These are phyloP conservation scores for Apophysomyces elegans DNA, from an alignment of 371 early-diverging fungal genomes.

Conservation along the genomic window DNA sequence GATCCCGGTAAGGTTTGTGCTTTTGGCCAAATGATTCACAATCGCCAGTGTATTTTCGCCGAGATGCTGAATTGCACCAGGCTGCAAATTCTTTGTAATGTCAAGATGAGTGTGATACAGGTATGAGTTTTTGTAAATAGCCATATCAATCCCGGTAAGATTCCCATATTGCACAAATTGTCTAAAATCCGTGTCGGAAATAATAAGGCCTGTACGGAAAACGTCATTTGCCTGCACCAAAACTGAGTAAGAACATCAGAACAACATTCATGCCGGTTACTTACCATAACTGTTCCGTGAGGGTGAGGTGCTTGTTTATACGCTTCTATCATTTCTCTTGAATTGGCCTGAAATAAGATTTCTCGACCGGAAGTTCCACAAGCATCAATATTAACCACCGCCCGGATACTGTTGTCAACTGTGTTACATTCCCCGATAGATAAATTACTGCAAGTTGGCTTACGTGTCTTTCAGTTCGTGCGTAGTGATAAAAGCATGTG, in stretches of 20 bases:
- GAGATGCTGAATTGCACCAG: slow-evolving; percentile 74
- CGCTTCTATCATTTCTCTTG: slow-evolving; percentile 71
- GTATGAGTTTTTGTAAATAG: slow-evolving; percentile 73
- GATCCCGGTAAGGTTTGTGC: slow-evolving; percentile 51
- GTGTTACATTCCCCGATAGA: background rate
- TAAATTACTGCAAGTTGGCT: slow-evolving; percentile 9
- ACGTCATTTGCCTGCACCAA: slow-evolving; percentile 70
- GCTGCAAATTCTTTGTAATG: slow-evolving; percentile 56
- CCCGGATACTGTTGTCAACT: slow-evolving; percentile 48
- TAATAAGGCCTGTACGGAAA: slow-evolving; percentile 74
- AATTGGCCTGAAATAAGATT: slow-evolving; percentile 79
- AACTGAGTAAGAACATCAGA: background rate
- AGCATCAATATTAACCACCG: slow-evolving; percentile 77
- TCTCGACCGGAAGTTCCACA: slow-evolving; percentile 75
- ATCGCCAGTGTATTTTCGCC: slow-evolving; percentile 72
- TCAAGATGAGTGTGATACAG: slow-evolving; percentile 80
- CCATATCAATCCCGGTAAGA: slow-evolving; percentile 73
- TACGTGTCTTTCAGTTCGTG: slow-evolving; percentile 63
- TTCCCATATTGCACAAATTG: slow-evolving; percentile 77
- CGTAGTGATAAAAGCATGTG: slow-evolving; percentile 74
- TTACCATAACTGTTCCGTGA: slow-evolving; percentile 75
- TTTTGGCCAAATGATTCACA: slow-evolving; percentile 57
- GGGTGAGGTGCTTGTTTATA: slow-evolving; percentile 72
- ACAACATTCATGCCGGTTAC: too few relatives aligned
- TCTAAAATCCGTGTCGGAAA: slow-evolving; percentile 79